Conservation (phyloP, 2,329 filamentous ascomycete genomes). For the Pseudogymnoascus sp. region DNA sequence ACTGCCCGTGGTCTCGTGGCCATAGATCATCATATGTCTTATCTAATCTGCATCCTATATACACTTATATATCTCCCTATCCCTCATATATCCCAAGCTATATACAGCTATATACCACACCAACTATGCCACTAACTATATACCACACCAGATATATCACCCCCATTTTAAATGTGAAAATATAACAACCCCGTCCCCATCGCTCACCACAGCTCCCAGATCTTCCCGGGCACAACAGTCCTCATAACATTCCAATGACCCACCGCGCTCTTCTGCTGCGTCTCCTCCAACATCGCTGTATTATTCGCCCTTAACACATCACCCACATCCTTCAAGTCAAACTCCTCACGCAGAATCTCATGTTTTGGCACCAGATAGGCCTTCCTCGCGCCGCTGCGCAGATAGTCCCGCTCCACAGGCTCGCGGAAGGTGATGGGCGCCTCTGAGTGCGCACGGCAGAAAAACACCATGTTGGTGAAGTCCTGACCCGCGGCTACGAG, state of each 20-base stretch:
- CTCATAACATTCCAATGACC: slow-evolving; percentile 94
- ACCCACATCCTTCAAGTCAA: slow-evolving; percentile 23
- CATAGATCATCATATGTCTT: neutral
- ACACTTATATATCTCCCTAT: neutral
- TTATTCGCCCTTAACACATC: slow-evolving; percentile 55
- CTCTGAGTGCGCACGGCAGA: slow-evolving; percentile 53
- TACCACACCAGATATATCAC: neutral
- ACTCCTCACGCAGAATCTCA: slow-evolving; percentile 49
- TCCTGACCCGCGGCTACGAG: slow-evolving; percentile 49
- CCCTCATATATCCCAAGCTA: neutral
- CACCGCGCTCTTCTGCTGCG: slow-evolving; percentile 67
- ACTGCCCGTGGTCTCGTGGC: neutral
- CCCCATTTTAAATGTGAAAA: neutral
- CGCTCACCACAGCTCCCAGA: slow-evolving; percentile 83
- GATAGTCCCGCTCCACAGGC: slow-evolving; percentile 57
- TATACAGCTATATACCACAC: neutral
- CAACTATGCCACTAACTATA: neutral
- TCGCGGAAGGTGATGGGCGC: slow-evolving; percentile 57
- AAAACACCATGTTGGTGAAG: slow-evolving; percentile 95
- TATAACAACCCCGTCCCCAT: neutral
- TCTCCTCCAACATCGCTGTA: slow-evolving; percentile 59
- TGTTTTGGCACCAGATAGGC: slow-evolving; percentile 65
- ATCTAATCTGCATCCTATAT: neutral
- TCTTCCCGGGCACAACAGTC: slow-evolving; percentile 62
- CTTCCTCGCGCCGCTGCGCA: slow-evolving; percentile 63